Percentiles rank a stretch among this genome's conserved stretches.
Evolutionary conservation across 495 filamentous ascomycete genomes (phyloP).

Genomic region (Neurospora sp.): DNA sequence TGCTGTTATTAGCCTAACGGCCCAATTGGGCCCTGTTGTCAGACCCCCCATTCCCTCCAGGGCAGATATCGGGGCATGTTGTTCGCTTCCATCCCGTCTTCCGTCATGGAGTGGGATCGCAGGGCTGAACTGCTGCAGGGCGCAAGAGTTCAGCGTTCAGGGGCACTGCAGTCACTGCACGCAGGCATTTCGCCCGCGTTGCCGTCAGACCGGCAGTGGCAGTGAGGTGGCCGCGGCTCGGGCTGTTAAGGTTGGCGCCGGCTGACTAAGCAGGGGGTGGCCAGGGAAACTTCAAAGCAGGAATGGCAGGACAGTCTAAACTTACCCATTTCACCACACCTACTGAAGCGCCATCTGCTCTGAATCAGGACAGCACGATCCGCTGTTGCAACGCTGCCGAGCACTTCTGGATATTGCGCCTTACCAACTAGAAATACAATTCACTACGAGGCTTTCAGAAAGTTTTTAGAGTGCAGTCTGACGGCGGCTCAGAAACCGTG

Average conservation of each 20-base stretch:
- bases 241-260: slow-evolving; percentile 1
- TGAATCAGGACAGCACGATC: slow-evolving; percentile 5
- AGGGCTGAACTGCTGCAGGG: neutral
- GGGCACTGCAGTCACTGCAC: neutral
- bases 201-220: neutral
- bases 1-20: too few species aligned
- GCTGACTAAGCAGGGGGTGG: slow-evolving; percentile 18
- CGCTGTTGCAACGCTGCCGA: slow-evolving; percentile 14
- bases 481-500: neutral
- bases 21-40: too few species aligned
- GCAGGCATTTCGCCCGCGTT: neutral
- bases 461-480: neutral
- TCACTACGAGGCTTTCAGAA: slow-evolving; percentile 6
- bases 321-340: slow-evolving; percentile 24
- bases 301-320: slow-evolving; percentile 9
- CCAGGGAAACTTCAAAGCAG: slow-evolving; percentile 12
- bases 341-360: neutral
- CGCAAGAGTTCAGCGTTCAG: neutral
- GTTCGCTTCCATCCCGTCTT: neutral
- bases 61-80: neutral
- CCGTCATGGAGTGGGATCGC: neutral
- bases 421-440: slow-evolving; percentile 18
- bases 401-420: slow-evolving; percentile 16
- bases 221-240: neutral
- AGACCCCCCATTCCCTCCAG: too few species aligned